Evolutionary conservation across 164 flowering plant genomes (phyloP), one percentile per base, ranked within the genome.

Genomic region (Paratinospora sagittata): DNA sequence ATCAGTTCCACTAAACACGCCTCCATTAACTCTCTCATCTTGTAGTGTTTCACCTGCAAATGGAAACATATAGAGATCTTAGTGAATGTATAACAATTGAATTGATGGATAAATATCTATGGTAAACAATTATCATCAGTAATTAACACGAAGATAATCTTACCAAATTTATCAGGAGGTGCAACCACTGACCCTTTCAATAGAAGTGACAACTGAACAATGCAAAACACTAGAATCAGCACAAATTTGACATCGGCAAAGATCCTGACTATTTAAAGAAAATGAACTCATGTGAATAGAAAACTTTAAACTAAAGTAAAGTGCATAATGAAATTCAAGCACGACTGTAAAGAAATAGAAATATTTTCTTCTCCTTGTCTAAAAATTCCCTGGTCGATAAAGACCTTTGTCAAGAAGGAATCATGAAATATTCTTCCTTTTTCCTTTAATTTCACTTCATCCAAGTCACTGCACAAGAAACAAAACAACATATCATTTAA

Each of bases 161-260:
- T 87, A 94, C 98, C 98, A 82, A 92, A 94, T 84, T 89, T 94
- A 77, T 94, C 98, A 12, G 98, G 98, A 68, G 98, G 98, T 27
- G 98, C 98, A 75, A 95, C 90, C 69, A 95, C 97, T 58, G 98
- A 86, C 73, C 98, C 98, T 82, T 92, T 95, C 82, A 95, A 71
- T 49, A 95, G 89, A 83, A 90, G 80, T 67, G 98, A 95, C 72
- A 95, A 77, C 98, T 95, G 87, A 73, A 60, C 6, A 79, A 72
- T 23, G 74, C 34, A 74, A 26, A 43, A 77, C 19, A 67, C 7
- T 11, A 73, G 14, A 19, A 72, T 79, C 63, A 83, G 68, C 62
- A 70, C n/a, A n/a, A n/a, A n/a, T n/a, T 70, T 33, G 70, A 68
- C 63, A 73, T 6, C 27, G 57, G 8, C 30, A 62, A n/a, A 62